A percentile compares a stretch with the other conserved stretches of the same genome.
phyloP scores from a whole-genome alignment of 768 basidiomycete species.

The Kwoniella pini region DNA sequence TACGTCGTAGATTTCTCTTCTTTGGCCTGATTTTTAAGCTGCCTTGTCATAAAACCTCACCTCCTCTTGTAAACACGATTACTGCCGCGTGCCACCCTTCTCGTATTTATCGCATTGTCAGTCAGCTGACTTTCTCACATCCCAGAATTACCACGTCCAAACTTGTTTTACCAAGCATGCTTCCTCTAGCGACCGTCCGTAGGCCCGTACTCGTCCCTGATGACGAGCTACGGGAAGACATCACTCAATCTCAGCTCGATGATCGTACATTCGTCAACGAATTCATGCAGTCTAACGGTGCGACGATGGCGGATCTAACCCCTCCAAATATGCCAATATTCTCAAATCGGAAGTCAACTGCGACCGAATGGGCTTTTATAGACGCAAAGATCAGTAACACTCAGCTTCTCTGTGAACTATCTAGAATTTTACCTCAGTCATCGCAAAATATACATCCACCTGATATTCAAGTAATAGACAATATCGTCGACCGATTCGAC shows the following conservation, averaged over 20 bases:
- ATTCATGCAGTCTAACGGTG: background rate
- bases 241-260: conserved; percentile 11
- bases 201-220: conserved; percentile 8
- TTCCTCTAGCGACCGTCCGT: background rate
- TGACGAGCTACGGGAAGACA: conserved; percentile 11
- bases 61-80: too few species aligned
- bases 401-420: background rate
- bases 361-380: conserved; percentile 14
- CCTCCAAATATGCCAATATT: background rate
- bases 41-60: too few species aligned
- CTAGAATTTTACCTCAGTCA: background rate
- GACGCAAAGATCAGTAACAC: conserved; percentile 5
- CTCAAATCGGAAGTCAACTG: background rate
- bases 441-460: background rate
- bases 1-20: too few species aligned
- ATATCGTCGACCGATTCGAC: conserved; percentile 2
- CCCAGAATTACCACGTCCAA: conserved; percentile 1
- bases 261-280: background rate
- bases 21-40: too few species aligned
- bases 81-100: too few species aligned
- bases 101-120: too few species aligned
- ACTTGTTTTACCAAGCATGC: background rate
- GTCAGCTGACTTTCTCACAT: too few species aligned
- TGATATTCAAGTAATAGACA: background rate
- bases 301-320: background rate